A percentile compares a stretch with the other conserved stretches of the same genome.
Conservation (phyloP, 805 yeast species). For the Kluyveromyces starmeri region DNA sequence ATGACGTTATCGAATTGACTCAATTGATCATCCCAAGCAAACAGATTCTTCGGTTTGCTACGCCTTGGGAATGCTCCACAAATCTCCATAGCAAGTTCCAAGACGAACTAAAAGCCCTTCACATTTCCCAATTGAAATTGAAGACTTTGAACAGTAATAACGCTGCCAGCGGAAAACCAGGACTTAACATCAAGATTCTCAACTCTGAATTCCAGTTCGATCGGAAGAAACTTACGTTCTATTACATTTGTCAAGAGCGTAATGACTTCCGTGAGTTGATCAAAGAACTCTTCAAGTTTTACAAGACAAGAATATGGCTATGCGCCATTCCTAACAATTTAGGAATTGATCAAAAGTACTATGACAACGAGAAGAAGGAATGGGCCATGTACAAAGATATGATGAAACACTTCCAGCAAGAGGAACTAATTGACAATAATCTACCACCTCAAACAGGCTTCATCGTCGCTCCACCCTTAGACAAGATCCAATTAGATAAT, state of each 20-base stretch:
- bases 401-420: slow-evolving; percentile 25
- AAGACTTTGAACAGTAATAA: slow-evolving; percentile 26
- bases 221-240: slow-evolving; percentile 65
- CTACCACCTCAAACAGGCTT: slow-evolving; percentile 8
- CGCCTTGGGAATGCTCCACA: slow-evolving; percentile 52
- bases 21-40: slow-evolving; percentile 64
- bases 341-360: slow-evolving; percentile 24
- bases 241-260: slow-evolving; percentile 54
- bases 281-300: slow-evolving; percentile 63
- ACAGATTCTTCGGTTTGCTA: slow-evolving; percentile 68
- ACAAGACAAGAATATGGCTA: slow-evolving; percentile 76
- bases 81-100: slow-evolving; percentile 54
- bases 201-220: slow-evolving; percentile 80
- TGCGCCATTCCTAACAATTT: slow-evolving; percentile 51
- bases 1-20: slow-evolving; percentile 37
- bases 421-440: slow-evolving; percentile 16
- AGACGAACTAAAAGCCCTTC: slow-evolving; percentile 65
- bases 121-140: slow-evolving; percentile 51
- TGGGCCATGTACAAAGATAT: slow-evolving; percentile 27
- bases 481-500: slow-evolving; percentile 26
- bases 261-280: slow-evolving; percentile 68
- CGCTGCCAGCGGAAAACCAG: slow-evolving; percentile 14
- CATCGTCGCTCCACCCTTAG: slow-evolving; percentile 22
- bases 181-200: slow-evolving; percentile 48
- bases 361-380: slow-evolving; percentile 25